Evolutionary conservation across 768 basidiomycete genomes (phyloP).

Genomic region (Podaxis carcinomalis): DNA sequence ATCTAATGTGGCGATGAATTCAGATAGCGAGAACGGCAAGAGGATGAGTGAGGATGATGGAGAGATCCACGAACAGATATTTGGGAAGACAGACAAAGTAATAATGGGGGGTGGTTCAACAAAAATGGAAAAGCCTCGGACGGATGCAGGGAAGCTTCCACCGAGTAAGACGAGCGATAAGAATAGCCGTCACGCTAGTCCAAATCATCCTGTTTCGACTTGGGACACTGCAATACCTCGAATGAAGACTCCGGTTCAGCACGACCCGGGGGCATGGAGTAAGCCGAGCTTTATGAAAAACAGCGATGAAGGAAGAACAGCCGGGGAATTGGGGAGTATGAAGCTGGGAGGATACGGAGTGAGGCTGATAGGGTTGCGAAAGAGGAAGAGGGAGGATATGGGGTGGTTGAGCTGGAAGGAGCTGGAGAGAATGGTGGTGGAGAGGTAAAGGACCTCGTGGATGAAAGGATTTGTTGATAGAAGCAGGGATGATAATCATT

Average conservation of each 20-base stretch:
- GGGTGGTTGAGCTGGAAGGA: conserved; percentile 12
- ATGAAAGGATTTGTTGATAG: neutral
- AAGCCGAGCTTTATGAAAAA: conserved; percentile 5
- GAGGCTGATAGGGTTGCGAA: neutral
- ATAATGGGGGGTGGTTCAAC: neutral
- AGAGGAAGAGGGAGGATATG: neutral
- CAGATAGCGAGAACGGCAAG: neutral
- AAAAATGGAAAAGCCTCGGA: conserved; percentile 1
- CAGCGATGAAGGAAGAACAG: neutral
- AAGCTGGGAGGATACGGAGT: conserved; percentile 3
- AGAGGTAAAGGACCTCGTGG: neutral
- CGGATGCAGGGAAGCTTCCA: conserved; percentile 3
- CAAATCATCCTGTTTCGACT: neutral
- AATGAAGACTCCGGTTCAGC: neutral
- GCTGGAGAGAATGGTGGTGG: conserved; percentile 7
- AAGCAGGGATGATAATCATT: neutral
- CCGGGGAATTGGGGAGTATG: neutral
- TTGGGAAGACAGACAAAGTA: neutral
- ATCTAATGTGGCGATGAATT: neutral
- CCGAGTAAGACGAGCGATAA: conserved; percentile 3
- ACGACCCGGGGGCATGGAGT: conserved; percentile 2
- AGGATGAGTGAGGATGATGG: neutral
- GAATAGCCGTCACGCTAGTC: neutral
- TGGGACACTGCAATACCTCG: neutral
- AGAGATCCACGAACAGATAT: neutral